phyloP scores from a whole-genome alignment of 1,284 basidiomycete species.

The Leucoagaricus sp. region DNA sequence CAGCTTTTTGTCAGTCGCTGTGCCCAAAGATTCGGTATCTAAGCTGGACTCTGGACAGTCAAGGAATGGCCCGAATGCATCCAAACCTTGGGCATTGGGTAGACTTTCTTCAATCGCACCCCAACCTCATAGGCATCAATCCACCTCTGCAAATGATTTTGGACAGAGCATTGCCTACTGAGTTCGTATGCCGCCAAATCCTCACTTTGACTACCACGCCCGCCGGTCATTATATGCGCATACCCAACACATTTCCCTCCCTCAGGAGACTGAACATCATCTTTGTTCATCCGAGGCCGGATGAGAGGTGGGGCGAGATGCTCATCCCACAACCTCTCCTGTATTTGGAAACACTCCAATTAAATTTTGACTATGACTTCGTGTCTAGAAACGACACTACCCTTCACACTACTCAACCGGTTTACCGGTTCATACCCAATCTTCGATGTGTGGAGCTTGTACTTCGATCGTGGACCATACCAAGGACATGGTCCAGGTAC shows the following conservation, averaged over 20 bases:
- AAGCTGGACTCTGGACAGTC: too few species aligned
- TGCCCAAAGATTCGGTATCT: conserved; percentile 1
- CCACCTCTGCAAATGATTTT: too few species aligned
- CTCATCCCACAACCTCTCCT: background rate
- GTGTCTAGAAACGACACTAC: background rate
- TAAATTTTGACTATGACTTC: background rate
- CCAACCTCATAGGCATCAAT: background rate
- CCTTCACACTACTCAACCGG: background rate
- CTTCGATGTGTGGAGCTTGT: conserved; percentile 1
- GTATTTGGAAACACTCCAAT: background rate
- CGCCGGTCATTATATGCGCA: too few species aligned
- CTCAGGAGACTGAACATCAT: background rate
- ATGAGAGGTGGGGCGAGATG: too few species aligned
- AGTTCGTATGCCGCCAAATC: too few species aligned
- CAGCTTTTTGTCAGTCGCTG: background rate
- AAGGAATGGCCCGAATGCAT: background rate
- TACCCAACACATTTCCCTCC: too few species aligned
- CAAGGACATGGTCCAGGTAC: background rate
- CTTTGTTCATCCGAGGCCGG: background rate
- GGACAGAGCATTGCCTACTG: too few species aligned
- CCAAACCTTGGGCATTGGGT: background rate
- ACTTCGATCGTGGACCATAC: background rate
- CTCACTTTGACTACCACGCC: too few species aligned
- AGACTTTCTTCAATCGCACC: background rate
- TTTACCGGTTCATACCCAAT: background rate